Conservation (phyloP, 305 asterid species). For the Plantago rigida region DNA sequence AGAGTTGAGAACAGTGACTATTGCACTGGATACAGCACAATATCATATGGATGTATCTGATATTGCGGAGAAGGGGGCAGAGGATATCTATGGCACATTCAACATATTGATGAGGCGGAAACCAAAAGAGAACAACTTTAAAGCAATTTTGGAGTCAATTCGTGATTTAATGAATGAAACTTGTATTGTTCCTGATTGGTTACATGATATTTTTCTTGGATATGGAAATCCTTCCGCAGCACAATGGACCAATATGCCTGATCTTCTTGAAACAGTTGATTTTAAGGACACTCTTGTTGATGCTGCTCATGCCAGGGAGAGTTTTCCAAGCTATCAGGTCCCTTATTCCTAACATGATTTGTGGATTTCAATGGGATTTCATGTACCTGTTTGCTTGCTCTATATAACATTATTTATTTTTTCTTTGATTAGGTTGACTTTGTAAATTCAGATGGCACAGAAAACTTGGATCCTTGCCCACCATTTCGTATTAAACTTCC, state of each 20-base stretch:
- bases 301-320: slow-evolving; percentile 69
- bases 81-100: slow-evolving; percentile 76
- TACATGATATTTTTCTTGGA: slow-evolving; percentile 94
- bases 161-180: slow-evolving; percentile 98
- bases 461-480: slow-evolving; percentile 50
- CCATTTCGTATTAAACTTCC: slow-evolving; percentile 76
- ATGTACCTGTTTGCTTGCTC: slow-evolving; percentile 9
- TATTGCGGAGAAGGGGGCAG: slow-evolving; percentile 86
- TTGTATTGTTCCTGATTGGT: slow-evolving; percentile 94
- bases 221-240: slow-evolving; percentile 97
- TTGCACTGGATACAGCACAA: slow-evolving; percentile 95
- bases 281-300: slow-evolving; percentile 89
- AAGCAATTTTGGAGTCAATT: slow-evolving; percentile 93
- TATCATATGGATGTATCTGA: slow-evolving; percentile 93
- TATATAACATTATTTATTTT: slow-evolving; percentile 15
- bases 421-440: slow-evolving; percentile 58
- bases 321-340: slow-evolving; percentile 86
- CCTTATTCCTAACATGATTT: neutral
- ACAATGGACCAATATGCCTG: slow-evolving; percentile 87
- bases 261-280: slow-evolving; percentile 74
- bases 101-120: slow-evolving; percentile 92
- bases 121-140: slow-evolving; percentile 96
- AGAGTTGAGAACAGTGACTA: slow-evolving; percentile 77
- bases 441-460: slow-evolving; percentile 61
- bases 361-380: slow-evolving; percentile 8